Conservation (phyloP, 1,284 basidiomycete species). For the Trichosporon faecale region DNA sequence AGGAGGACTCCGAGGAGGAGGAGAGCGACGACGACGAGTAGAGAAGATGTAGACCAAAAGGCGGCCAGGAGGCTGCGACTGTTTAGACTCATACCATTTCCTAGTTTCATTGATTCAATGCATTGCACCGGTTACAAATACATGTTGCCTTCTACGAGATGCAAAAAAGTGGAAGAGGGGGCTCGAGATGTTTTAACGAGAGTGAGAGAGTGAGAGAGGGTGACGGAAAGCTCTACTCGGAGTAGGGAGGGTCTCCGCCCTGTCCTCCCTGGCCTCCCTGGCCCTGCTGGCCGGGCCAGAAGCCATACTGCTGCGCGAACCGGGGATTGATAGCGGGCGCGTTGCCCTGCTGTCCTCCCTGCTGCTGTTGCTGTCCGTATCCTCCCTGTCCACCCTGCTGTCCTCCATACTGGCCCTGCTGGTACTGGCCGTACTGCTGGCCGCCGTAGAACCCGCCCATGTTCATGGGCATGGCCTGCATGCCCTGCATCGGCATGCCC, state of each 20-base stretch:
- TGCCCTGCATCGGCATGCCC: constrained; percentile 16
- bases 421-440: constrained; percentile 16
- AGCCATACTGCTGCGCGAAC: constrained; percentile 41
- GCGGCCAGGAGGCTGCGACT: background rate
- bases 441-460: constrained; percentile 15
- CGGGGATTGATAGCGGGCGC: constrained; percentile 48
- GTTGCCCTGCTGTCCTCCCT: constrained; percentile 12
- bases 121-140: constrained; percentile 7
- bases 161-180: background rate
- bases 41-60: background rate
- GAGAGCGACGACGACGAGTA: constrained; percentile 20
- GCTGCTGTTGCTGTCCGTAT: constrained; percentile 12
- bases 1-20: constrained; percentile 25
- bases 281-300: constrained; percentile 11
- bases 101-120: background rate
- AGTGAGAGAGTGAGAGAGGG: background rate
- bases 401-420: constrained; percentile 6
- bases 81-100: background rate
- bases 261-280: background rate
- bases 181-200: too few species aligned
- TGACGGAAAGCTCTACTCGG: background rate
- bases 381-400: constrained; percentile 12
- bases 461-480: constrained; percentile 6
- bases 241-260: background rate
- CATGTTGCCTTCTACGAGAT: background rate